phyloP scores from a whole-genome alignment of 2,329 filamentous ascomycete species.

The Fusarium sp. region DNA sequence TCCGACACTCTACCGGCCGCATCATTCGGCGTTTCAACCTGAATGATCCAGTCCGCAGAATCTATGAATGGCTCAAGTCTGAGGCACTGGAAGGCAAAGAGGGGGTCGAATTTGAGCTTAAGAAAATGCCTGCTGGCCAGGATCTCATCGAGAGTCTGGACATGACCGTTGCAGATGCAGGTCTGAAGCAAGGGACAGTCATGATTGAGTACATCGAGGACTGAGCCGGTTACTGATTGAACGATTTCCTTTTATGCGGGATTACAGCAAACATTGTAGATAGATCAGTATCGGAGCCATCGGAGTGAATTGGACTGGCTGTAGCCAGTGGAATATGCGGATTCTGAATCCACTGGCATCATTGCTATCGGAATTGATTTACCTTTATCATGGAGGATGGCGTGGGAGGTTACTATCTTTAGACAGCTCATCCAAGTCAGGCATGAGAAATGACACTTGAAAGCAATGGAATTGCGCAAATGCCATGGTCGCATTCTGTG shows the following conservation, averaged over 20 bases:
- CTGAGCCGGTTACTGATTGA: constrained; percentile 25
- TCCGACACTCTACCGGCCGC: constrained; percentile 84
- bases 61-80: constrained; percentile 98
- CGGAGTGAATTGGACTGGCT: constrained; percentile 32
- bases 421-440: constrained; percentile 17
- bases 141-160: constrained; percentile 83
- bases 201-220: constrained; percentile 90
- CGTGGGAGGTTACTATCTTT: constrained; percentile 28
- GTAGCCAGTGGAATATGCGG: constrained; percentile 10
- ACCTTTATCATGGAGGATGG: constrained; percentile 4
- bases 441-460: constrained; percentile 12
- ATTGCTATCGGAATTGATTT: constrained; percentile 15
- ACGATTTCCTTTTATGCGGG: constrained; percentile 25
- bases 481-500: background rate
- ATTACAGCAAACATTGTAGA: constrained; percentile 32
- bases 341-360: constrained; percentile 18
- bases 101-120: constrained; percentile 85
- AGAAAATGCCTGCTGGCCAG: constrained; percentile 78
- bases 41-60: constrained; percentile 77
- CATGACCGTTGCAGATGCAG: constrained; percentile 78
- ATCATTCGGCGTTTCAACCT: constrained; percentile 87
- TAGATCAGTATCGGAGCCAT: constrained; percentile 34
- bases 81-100: constrained; percentile 82
- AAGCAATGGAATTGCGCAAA: background rate
- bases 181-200: constrained; percentile 90